Conservation (phyloP, 176 grass and related monocot genomes). For the Alopecurus myosuroides region DNA sequence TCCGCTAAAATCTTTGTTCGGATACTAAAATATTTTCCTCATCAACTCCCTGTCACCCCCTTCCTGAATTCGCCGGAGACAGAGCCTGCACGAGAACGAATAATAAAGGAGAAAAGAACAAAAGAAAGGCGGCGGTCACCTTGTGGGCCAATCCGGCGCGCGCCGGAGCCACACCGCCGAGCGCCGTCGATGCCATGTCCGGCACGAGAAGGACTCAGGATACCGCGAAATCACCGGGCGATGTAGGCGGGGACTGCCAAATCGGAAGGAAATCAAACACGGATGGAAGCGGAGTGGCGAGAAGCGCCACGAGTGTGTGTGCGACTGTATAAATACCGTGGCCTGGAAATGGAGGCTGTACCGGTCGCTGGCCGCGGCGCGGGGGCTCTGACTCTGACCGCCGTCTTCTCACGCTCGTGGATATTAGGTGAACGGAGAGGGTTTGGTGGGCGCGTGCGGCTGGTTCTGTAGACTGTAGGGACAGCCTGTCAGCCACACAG, state of each 20-base stretch:
- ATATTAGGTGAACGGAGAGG: not conserved
- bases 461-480: not conserved
- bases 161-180: conserved; percentile 17
- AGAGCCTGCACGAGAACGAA: not conserved
- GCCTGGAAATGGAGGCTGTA: not conserved
- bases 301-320: not conserved
- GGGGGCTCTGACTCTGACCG: not conserved
- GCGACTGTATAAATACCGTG: not conserved
- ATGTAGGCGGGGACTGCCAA: not conserved
- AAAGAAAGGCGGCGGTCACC: conserved; percentile 6
- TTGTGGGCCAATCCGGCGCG: conserved; percentile 8
- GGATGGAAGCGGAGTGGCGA: not conserved
- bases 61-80: not conserved
- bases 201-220: not conserved
- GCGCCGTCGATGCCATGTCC: conserved; percentile 33
- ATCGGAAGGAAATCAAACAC: not conserved
- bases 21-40: not conserved
- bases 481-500: not conserved
- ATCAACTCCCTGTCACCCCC: not conserved
- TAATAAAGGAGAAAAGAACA: not conserved
- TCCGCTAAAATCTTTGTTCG: not conserved
- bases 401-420: not conserved
- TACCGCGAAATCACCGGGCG: not conserved
- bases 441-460: not conserved
- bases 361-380: too few species aligned